Evolutionary conservation across 345 rosid species (phyloP), one percentile per base, ranked within the genome.

Genomic region (Cardamine chenopodiifolia): DNA sequence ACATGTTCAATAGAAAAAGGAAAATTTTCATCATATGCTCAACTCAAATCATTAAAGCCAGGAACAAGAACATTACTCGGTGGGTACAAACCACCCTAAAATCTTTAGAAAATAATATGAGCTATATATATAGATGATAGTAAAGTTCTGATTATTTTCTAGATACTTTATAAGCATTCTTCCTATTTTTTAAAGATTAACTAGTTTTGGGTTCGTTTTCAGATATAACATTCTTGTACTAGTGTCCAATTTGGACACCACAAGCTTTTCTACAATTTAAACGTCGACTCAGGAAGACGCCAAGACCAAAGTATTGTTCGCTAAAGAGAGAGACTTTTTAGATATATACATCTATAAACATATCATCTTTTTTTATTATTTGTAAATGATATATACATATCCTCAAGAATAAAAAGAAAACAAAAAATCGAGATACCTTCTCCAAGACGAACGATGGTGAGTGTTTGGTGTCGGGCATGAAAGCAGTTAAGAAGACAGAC

Each of bases 391-490:
- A 12, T 22, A 14, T 22, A 3, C 5, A n/a, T 59, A 19, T 58
- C 40, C n/a, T 10, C 5, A 6, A 10, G 18, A 29, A 8, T 34
- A 11, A 25, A 49, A 61, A 11, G 25, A 35, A 31, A 18, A 5
- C 7, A n/a, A 10, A 37, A 22, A 9, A 49, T 48, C 2, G 1
- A 9, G 37, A 28, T 62, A 79, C 73, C 76, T 69, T 57, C 0
- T 68, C 77, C 63, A 70, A 57, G 62, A 75, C 70, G 14, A 63
- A 79, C 4, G 82, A 70, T 25, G 82, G 79, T 26, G 79, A 62
- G 60, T 79, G 56, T 50, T 48, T 32, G 1, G 77, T 75, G 17
- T 79, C 82, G 1, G 82, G 82, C 83, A 80, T 75, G 62, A 71
- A 71, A 61, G 80, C 80, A 31, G 52, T 34, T 42, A 80, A 6